Percentiles rank a stretch among this genome's conserved stretches.
phyloP scores from a whole-genome alignment of 208 protist species.

The Leishmania arabica region DNA sequence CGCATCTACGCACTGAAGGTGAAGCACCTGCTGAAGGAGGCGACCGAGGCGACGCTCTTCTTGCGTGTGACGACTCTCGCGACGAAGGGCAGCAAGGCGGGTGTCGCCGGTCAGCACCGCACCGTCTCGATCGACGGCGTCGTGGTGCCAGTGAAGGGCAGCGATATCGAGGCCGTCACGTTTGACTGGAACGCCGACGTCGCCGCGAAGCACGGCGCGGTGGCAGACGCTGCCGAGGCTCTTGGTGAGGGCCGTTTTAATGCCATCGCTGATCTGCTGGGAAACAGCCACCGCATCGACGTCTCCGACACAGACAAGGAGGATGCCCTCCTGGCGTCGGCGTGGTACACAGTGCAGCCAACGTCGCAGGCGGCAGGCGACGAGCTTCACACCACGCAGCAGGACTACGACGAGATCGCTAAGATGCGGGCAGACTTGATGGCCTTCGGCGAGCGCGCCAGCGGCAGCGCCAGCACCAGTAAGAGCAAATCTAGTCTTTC shows the following conservation, averaged over 20 bases:
- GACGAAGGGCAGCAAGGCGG: constrained; percentile 23
- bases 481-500: constrained; percentile 82
- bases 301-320: constrained; percentile 19
- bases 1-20: constrained; percentile 97
- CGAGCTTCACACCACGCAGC: constrained; percentile 60
- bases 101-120: constrained; percentile 27
- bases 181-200: constrained; percentile 57
- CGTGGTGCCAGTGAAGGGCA: constrained; percentile 46
- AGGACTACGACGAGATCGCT: constrained; percentile 85
- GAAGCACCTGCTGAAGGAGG: constrained; percentile 85
- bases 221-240: constrained; percentile 45
- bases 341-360: constrained; percentile 86
- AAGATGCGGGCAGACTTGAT: constrained; percentile 81
- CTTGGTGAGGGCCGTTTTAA: constrained; percentile 73
- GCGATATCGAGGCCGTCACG: constrained; percentile 77
- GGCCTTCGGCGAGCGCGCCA: constrained; percentile 74
- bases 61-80: constrained; percentile 61
- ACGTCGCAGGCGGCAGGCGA: constrained; percentile 53
- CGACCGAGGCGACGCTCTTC: constrained; percentile 79
- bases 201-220: constrained; percentile 24
- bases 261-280: constrained; percentile 80
- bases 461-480: constrained; percentile 64
- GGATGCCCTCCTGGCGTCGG: constrained; percentile 46
- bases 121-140: constrained; percentile 59
- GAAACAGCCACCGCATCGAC: constrained; percentile 21